phyloP scores from a whole-genome alignment of 495 filamentous ascomycete genomes.

The Penicillium ochrochloron region DNA sequence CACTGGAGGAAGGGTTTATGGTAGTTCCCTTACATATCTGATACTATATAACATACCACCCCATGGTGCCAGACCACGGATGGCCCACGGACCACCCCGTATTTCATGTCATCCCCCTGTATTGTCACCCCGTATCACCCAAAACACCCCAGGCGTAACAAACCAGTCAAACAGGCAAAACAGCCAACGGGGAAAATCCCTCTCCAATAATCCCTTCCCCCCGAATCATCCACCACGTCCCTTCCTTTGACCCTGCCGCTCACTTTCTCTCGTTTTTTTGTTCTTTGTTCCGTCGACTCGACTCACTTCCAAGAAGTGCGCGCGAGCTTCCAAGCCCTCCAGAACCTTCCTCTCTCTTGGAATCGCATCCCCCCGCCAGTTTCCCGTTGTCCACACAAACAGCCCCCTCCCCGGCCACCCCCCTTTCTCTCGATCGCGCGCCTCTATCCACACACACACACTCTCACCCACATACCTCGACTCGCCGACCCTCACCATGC shows the following conservation, averaged over 20 bases:
- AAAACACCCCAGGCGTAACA: background rate
- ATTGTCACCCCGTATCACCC: background rate
- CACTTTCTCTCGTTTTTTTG: slow-evolving; percentile 30
- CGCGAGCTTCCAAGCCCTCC: background rate
- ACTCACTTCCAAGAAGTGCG: background rate
- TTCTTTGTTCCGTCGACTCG: slow-evolving; percentile 25
- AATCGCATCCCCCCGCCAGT: slow-evolving; percentile 2
- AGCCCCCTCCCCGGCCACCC: slow-evolving; percentile 6
- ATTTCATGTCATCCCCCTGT: background rate
- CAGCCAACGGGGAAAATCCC: slow-evolving; percentile 32
- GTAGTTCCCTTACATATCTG: background rate
- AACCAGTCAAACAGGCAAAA: slow-evolving; percentile 13
- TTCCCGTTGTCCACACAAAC: slow-evolving; percentile 4
- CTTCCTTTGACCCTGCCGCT: slow-evolving; percentile 27
- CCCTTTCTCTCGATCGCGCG: slow-evolving; percentile 23
- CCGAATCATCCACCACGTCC: slow-evolving; percentile 17
- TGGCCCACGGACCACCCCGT: background rate
- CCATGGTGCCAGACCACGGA: background rate
- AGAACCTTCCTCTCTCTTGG: background rate
- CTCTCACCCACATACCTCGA: background rate
- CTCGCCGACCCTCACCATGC: slow-evolving; percentile 42
- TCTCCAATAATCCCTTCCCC: slow-evolving; percentile 24
- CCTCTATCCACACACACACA: slow-evolving; percentile 1
- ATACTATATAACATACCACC: background rate
- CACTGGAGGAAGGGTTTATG: background rate